Evolutionary conservation across 2,329 filamentous ascomycete genomes (phyloP).

Genomic region (Penicillium sp.): DNA sequence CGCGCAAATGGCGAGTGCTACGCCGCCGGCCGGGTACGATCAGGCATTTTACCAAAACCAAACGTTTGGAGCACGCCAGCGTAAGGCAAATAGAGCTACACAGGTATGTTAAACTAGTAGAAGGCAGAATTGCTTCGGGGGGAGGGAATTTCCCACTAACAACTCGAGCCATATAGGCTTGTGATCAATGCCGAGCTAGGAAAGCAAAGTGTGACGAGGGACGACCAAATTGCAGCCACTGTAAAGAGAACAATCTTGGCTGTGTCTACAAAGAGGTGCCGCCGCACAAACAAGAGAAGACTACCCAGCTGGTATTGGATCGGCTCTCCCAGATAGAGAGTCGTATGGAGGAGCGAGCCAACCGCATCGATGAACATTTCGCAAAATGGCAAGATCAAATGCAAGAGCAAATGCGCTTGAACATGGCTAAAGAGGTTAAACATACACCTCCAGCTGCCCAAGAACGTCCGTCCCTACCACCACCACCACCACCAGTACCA

Average conservation of each 20-base stretch:
- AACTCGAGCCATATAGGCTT: slow-evolving; percentile 60
- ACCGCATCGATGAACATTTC: slow-evolving; percentile 5
- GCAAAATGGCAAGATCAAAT: slow-evolving; percentile 4
- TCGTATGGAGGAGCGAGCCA: slow-evolving; percentile 17
- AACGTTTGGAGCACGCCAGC: slow-evolving; percentile 33
- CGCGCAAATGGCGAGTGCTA: slow-evolving; percentile 25
- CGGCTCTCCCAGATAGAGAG: slow-evolving; percentile 33
- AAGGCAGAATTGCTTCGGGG: background rate
- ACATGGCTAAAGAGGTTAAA: background rate
- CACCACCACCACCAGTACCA: background rate
- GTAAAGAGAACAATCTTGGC: slow-evolving; percentile 76
- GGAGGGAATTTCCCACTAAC: background rate
- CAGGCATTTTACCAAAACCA: slow-evolving; percentile 31
- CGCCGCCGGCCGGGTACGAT: slow-evolving; percentile 32
- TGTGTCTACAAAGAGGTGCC: slow-evolving; percentile 90
- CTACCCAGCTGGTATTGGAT: slow-evolving; percentile 39
- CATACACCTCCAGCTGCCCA: background rate
- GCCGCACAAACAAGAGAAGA: slow-evolving; percentile 68
- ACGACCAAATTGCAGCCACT: slow-evolving; percentile 76
- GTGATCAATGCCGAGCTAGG: slow-evolving; percentile 80
- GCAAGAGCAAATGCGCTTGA: background rate
- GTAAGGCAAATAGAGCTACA: slow-evolving; percentile 40
- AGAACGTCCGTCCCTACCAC: background rate
- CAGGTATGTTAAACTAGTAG: slow-evolving; percentile 31
- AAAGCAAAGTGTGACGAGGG: slow-evolving; percentile 92